Percentiles rank a stretch among this genome's conserved stretches.
These are phyloP conservation scores for Blastobotrys chiropterorum DNA, from an alignment of 805 yeast species.

Conservation along the genomic window DNA sequence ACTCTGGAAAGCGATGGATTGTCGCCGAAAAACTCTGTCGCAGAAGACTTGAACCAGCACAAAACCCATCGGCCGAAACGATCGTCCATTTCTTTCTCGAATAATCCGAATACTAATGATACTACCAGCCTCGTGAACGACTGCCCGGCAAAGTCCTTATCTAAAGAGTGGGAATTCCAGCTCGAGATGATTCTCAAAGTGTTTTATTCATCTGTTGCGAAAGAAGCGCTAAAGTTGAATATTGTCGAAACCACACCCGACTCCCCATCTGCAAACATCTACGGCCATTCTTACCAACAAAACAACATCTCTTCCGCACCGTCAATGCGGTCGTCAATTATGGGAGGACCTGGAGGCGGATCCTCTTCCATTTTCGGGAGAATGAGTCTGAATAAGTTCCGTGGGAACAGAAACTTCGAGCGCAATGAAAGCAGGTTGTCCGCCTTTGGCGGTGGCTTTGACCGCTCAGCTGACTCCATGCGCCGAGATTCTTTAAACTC, in stretches of 20 bases:
- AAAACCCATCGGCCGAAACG: slow-evolving; percentile 2
- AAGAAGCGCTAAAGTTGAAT: slow-evolving; percentile 21
- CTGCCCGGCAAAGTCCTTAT: slow-evolving; percentile 9
- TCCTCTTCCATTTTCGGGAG: slow-evolving; percentile 17
- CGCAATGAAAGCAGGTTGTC: slow-evolving; percentile 15
- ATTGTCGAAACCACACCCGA: slow-evolving; percentile 17
- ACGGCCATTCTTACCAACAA: slow-evolving; percentile 8
- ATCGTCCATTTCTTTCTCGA: slow-evolving; percentile 1
- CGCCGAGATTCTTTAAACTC: slow-evolving; percentile 23
- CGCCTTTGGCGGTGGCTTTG: slow-evolving; percentile 1
- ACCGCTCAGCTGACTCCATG: slow-evolving; percentile 7
- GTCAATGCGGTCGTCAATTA: slow-evolving; percentile 5
- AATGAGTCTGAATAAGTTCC: slow-evolving; percentile 11
- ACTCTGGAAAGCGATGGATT: neutral
- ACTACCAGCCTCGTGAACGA: slow-evolving; percentile 15
- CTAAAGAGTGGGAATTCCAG: slow-evolving; percentile 22
- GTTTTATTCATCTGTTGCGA: slow-evolving; percentile 23
- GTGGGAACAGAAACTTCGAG: slow-evolving; percentile 11
- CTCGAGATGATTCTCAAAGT: slow-evolving; percentile 20
- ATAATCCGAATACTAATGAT: slow-evolving; percentile 7
- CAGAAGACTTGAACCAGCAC: neutral
- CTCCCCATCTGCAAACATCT: slow-evolving; percentile 10
- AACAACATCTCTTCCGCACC: neutral
- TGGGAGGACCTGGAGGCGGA: slow-evolving; percentile 5
- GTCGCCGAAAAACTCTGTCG: neutral